Evolutionary conservation across 2,329 filamentous ascomycete genomes (phyloP), one percentile per base, ranked within the genome.

Genomic region (Apiospora koreana): DNA sequence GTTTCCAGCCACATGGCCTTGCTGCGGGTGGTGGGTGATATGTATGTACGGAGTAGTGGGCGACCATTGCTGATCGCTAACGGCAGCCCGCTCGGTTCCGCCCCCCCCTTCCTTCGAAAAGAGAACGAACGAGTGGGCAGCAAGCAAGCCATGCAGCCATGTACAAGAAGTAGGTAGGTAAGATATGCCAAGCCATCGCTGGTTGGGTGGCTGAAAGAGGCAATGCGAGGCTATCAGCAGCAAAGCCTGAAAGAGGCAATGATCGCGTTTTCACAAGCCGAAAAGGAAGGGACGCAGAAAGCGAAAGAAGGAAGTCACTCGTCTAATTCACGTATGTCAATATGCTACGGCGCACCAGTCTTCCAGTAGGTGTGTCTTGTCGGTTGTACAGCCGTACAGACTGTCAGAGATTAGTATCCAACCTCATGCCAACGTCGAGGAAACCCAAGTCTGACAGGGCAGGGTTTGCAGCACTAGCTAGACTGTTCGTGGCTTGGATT

Each of bases 151-250:
- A 58, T 35, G 25, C 41, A 43, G 7, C 16, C 50, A 21, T 31
- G 16, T 28, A 58, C 16, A 12, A 23, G 45, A 31, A 58, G 50
- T 21, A 10, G 31, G 54, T 18, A 38, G 54, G 54, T 21, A 38
- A 62, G 50, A 18, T 31, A 25, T 38, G 50, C 50, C 28, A 58
- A 58, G 50, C 25, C 21, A 18, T 2, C 5, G 41, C 16, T 43
- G 41, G 41, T 58, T 67, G 41, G 42, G n/a, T 38, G 41, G 42
- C 66, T 38, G 18, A 23, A 68, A 68, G 25, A 50, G 43, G 66
- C 28, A 50, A 68, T 38, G 66, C 66, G 45, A 68, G 66, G 66
- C 66, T 68, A 68, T 50, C 31, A 68, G 66, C 66, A 68, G 45
- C 54, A n/a, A n/a, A 8, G 3, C 23, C 28, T 31, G 18, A 38